These are phyloP conservation scores for Persicaria maculosa DNA, from an alignment of 148 eudicot species.

Conservation along the genomic window DNA sequence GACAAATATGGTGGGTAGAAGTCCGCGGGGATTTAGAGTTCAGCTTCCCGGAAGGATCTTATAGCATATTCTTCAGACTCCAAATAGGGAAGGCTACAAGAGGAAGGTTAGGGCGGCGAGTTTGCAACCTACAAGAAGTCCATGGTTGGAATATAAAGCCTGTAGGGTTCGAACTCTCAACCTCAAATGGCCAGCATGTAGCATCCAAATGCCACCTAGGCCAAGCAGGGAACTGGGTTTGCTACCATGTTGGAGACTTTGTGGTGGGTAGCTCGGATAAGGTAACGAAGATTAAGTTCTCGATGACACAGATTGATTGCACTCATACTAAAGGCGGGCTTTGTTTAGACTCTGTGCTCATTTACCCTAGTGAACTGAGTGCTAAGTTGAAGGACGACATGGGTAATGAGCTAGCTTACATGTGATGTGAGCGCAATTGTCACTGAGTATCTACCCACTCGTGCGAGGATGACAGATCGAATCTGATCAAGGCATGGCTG, in stretches of 20 bases:
- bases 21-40: conserved; percentile 53
- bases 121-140: conserved; percentile 28
- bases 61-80: conserved; percentile 51
- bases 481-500: too few species aligned
- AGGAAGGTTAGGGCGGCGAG: conserved; percentile 21
- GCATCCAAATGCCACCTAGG: conserved; percentile 32
- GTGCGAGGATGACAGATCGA: not conserved
- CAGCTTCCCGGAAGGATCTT: conserved; percentile 47
- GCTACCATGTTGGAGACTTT: conserved; percentile 61
- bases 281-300: conserved; percentile 39
- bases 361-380: conserved; percentile 32
- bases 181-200: conserved; percentile 35
- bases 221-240: conserved; percentile 38
- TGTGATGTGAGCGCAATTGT: not conserved
- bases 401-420: not conserved
- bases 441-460: not conserved
- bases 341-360: conserved; percentile 58
- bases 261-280: conserved; percentile 20
- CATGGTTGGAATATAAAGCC: conserved; percentile 76
- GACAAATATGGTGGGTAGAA: conserved; percentile 83
- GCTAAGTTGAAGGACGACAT: conserved; percentile 1
- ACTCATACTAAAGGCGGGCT: conserved; percentile 77
- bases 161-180: conserved; percentile 39
- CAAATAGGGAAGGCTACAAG: conserved; percentile 39
- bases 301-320: conserved; percentile 73